phyloP scores from a whole-genome alignment of 768 basidiomycete species.

The Pleurotus giganteus region DNA sequence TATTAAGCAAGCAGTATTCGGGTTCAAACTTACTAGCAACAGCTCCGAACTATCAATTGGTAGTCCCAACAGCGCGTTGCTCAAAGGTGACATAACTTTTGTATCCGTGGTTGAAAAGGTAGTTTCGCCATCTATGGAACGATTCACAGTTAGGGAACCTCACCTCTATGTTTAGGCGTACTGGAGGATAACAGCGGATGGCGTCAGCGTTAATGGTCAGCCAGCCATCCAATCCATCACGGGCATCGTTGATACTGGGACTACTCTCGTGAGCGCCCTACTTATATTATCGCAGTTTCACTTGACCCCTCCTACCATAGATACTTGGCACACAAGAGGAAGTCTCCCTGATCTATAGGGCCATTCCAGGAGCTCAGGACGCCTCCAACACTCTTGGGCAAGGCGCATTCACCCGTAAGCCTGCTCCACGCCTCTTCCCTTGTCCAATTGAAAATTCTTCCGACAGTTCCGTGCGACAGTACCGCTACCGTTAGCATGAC shows the following conservation, averaged over 20 bases:
- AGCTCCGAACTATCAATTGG: slow-evolving; percentile 7
- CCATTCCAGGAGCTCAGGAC: background rate
- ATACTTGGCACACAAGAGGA: background rate
- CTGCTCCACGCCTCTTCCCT: background rate
- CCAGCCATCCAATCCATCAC: slow-evolving; percentile 7
- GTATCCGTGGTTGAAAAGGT: background rate
- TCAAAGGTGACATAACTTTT: background rate
- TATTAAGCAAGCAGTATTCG: background rate
- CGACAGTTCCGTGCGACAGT: background rate
- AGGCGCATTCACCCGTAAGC: background rate
- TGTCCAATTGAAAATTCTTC: background rate
- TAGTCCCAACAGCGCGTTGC: background rate
- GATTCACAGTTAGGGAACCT: too few species aligned
- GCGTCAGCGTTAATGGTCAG: slow-evolving; percentile 10
- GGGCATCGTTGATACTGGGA: slow-evolving; percentile 23
- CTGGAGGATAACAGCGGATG: slow-evolving; percentile 14
- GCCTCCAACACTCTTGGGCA: background rate
- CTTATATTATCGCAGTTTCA: too few species aligned
- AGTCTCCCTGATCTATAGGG: background rate
- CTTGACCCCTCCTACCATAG: background rate
- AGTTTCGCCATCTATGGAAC: background rate
- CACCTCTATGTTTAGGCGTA: background rate
- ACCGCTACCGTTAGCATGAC: background rate
- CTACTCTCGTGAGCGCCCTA: background rate
- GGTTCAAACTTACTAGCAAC: slow-evolving; percentile 2